These are phyloP conservation scores for Heimioporus sp. DNA, from an alignment of 768 basidiomycete genomes.

Conservation along the genomic window DNA sequence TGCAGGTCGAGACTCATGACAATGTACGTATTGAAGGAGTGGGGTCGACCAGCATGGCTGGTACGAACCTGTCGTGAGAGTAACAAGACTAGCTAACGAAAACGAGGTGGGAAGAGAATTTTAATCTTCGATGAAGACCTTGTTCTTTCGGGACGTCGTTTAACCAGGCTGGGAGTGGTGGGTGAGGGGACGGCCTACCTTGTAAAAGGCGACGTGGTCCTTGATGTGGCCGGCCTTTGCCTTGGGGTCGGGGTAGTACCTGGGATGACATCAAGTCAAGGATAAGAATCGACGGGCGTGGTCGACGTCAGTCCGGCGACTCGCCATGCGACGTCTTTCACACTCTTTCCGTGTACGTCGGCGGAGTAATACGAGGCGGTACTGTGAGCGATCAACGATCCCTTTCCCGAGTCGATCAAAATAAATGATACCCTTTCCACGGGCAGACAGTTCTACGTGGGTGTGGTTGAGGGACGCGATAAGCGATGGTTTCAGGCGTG, in stretches of 20 bases:
- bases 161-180: not conserved
- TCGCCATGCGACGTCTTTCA: conserved; percentile 68
- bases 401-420: no score
- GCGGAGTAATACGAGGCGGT: conserved; percentile 67
- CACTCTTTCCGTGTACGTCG: conserved; percentile 42
- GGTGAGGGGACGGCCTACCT: conserved; percentile 42
- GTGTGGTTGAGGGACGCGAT: not conserved
- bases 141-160: conserved; percentile 11
- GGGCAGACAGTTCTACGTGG: conserved; percentile 49
- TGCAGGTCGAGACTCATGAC: no score
- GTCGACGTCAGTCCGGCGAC: conserved; percentile 12
- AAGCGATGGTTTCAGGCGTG: not conserved
- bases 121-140: conserved; percentile 20
- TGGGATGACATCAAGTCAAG: conserved; percentile 20
- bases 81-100: no score
- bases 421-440: conserved; percentile 70
- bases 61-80: no score
- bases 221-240: conserved; percentile 61
- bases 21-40: no score
- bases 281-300: not conserved
- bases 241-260: conserved; percentile 65
- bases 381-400: conserved; percentile 29
- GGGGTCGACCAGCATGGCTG: no score
- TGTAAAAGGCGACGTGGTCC: conserved; percentile 75
- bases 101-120: not conserved